Evolutionary conservation across 202 grass and related monocot species (phyloP).

Genomic region (Musa balbisiana): DNA sequence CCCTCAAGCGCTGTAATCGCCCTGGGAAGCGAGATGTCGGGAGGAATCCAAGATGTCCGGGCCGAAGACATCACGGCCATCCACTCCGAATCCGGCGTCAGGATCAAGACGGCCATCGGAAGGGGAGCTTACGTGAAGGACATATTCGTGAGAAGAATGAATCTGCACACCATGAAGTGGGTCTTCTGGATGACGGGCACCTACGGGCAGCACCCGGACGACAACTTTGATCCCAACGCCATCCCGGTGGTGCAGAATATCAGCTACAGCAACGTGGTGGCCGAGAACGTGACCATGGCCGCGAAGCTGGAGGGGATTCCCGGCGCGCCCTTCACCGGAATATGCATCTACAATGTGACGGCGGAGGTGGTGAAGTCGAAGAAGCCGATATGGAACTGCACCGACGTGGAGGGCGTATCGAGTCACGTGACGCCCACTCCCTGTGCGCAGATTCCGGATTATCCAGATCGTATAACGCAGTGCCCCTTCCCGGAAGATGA

Average conservation of each 20-base stretch:
- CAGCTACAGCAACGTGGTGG: slow-evolving; percentile 75
- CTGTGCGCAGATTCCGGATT: slow-evolving; percentile 34
- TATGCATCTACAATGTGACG: too few species aligned
- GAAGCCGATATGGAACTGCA: too few species aligned
- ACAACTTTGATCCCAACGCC: slow-evolving; percentile 52
- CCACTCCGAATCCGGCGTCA: slow-evolving; percentile 78
- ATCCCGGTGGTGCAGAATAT: slow-evolving; percentile 50
- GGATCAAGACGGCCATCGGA: slow-evolving; percentile 79
- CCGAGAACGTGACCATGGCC: slow-evolving; percentile 78
- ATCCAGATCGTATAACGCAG: slow-evolving; percentile 16
- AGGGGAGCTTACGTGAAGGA: too few species aligned
- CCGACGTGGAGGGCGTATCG: too few species aligned
- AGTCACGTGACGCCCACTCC: slow-evolving; percentile 45
- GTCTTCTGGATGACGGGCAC: too few species aligned
- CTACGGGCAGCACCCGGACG: too few species aligned
- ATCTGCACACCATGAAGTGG: too few species aligned
- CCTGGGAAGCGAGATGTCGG: slow-evolving; percentile 93
- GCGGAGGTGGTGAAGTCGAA: too few species aligned
- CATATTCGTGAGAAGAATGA: too few species aligned
- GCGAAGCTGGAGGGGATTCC: too few species aligned
- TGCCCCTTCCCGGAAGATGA: slow-evolving; percentile 56
- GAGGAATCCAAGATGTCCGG: slow-evolving; percentile 63
- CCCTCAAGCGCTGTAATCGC: slow-evolving; percentile 85
- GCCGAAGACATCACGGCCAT: slow-evolving; percentile 63
- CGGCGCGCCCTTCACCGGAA: too few species aligned